phyloP scores from a whole-genome alignment of 164 flowering plant genomes.

The Malania oleifera region DNA sequence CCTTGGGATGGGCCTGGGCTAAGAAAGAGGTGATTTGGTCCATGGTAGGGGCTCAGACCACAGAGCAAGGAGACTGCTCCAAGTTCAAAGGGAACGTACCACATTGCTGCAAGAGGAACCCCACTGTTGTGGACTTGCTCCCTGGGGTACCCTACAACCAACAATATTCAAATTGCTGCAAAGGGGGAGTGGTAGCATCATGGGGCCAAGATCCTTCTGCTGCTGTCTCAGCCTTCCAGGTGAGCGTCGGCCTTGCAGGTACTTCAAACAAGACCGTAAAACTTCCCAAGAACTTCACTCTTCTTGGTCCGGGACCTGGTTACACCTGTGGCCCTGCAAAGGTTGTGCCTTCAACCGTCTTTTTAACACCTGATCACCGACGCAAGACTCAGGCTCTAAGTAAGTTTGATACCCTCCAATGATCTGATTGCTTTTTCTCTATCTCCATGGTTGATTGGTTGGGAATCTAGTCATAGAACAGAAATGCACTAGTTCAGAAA shows the following conservation, averaged over 20 bases:
- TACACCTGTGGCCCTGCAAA: slow-evolving; percentile 6
- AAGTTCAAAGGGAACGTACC: slow-evolving; percentile 1
- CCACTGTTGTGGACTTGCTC: background rate
- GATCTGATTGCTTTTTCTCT: background rate
- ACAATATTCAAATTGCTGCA: slow-evolving; percentile 2
- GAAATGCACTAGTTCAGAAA: too few relatives aligned
- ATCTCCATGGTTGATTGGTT: too few relatives aligned
- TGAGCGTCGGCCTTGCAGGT: background rate
- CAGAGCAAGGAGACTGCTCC: slow-evolving; percentile 9
- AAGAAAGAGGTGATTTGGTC: slow-evolving; percentile 1
- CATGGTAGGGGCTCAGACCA: slow-evolving; percentile 4
- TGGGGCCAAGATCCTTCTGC: background rate
- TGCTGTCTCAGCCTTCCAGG: background rate
- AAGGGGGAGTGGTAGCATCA: background rate
- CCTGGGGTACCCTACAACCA: background rate
- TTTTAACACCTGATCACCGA: background rate
- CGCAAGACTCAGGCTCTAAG: background rate
- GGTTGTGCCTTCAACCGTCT: background rate
- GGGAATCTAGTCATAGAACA: too few relatives aligned
- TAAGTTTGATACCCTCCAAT: background rate
- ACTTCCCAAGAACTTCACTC: slow-evolving; percentile 3
- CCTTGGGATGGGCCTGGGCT: slow-evolving; percentile 1
- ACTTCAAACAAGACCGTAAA: background rate
- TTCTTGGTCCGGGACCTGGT: background rate
- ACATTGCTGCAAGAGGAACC: slow-evolving; percentile 1